Base-by-base conservation (phyloP, 192 early-diverging fungal genomes). In the Coemansia sp. region DNA sequence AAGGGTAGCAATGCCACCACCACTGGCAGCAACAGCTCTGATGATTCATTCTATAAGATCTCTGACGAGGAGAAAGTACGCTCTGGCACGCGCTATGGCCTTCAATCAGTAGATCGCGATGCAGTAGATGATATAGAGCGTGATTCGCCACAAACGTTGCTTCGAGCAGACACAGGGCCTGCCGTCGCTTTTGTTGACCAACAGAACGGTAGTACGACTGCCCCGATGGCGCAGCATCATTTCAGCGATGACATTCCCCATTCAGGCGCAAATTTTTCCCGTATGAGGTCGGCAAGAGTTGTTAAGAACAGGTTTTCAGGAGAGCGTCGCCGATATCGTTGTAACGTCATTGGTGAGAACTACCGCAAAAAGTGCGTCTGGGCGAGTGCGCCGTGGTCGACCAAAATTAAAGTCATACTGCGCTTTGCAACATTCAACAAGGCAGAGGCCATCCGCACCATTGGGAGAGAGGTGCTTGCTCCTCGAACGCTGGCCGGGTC, bases 321-420 rank as follows among this genome's bases (percentile, higher is more conserved):
- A n/a, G 41, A 67, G 32, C 78, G 78, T 8, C 55, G 66, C n/a
- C 71, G 80, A 19, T 82, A 69, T 64, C 71, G 80, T n/a, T 77
- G 74, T 69, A 82, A 82, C 63, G 63, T 82, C 21, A 77, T 82
- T 63, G 80, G 80, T 65, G 76, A 77, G 5, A 82, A 77, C 59
- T 82, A 82, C 64, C 80, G 80, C 63, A 71, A 71, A 55, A 77
- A 73, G 63, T 77, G 80, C 32, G 80, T 82, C 41, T 82, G 80
- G 80, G 71, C 80, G 37, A 70, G 65, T 42, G 72, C 80, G 26
- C 80, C 80, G 19, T 73, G 72, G 76, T 82, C 80, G 47, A 77
- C 76, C 9, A 73, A 64, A 22, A 70, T 82, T 61, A 77, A 77
- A 64, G 80, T 77, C n/a, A 73, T 82, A 37, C 66, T 69, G 68